Percentiles rank a stretch among this genome's conserved stretches.
These are phyloP conservation scores for Carallia brachiata DNA, from an alignment of 345 rosid genomes.

Conservation along the genomic window DNA sequence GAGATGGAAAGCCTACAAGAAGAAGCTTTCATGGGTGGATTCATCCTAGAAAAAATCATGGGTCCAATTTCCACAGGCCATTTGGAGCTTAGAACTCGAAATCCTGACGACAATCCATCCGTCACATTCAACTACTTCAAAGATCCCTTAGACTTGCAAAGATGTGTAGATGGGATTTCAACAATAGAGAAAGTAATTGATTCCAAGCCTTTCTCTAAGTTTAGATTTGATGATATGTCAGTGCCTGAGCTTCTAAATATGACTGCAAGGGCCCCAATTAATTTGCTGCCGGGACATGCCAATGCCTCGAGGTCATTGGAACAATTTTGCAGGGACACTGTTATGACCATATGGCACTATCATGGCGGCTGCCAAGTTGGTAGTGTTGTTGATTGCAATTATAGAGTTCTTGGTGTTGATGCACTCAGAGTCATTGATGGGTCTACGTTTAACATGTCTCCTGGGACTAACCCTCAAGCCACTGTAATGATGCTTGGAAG, in stretches of 20 bases:
- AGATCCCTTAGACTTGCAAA: slow-evolving; percentile 17
- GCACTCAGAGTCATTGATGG: slow-evolving; percentile 27
- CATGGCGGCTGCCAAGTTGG: slow-evolving; percentile 37
- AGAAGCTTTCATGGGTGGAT: slow-evolving; percentile 28
- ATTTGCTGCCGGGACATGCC: slow-evolving; percentile 19
- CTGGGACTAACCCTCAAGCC: slow-evolving; percentile 36
- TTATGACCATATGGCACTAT: slow-evolving; percentile 37
- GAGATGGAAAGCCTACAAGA: slow-evolving; percentile 19
- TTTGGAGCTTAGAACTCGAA: slow-evolving; percentile 12
- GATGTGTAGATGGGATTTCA: slow-evolving; percentile 26
- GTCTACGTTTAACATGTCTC: slow-evolving; percentile 26
- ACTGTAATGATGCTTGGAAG: slow-evolving; percentile 34
- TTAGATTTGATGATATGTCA: slow-evolving; percentile 4
- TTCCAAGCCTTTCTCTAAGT: slow-evolving; percentile 23
- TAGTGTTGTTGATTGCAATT: slow-evolving; percentile 20
- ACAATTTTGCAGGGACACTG: slow-evolving; percentile 30
- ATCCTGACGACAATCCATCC: slow-evolving; percentile 25
- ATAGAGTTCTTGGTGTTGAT: slow-evolving; percentile 29
- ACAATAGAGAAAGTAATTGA: slow-evolving; percentile 12
- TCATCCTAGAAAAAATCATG: slow-evolving; percentile 24
- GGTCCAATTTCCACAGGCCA: slow-evolving; percentile 30
- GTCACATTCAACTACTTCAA: slow-evolving; percentile 33
- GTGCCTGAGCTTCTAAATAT: slow-evolving; percentile 19
- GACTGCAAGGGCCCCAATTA: slow-evolving; percentile 25
- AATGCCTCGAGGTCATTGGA: slow-evolving; percentile 17